Base-by-base conservation (phyloP, 225 moss, liverwort and hornwort genomes). In the Bryum argenteum region DNA sequence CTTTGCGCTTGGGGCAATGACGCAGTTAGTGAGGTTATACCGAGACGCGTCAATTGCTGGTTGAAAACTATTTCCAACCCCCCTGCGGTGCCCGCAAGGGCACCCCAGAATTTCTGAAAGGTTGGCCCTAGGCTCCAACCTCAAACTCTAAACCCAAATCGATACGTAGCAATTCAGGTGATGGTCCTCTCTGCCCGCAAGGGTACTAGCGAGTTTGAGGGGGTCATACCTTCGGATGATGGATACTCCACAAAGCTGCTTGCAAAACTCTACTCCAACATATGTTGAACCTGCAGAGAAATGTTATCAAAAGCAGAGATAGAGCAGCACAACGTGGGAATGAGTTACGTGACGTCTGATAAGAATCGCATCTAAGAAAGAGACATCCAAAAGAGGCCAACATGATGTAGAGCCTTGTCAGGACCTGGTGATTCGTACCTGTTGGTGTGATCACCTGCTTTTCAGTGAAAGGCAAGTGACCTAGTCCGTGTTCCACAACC, bases 201-300 rank as follows among this genome's bases (percentile, higher is more conserved):
- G n/a, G n/a, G n/a, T n/a, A n/a, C n/a, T n/a, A n/a, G n/a, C n/a
- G n/a, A n/a, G 0, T 33, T 33, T 33, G 33, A 33, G 26, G 15
- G 40, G 9, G 9, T 6, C 0, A 6, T 58, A 82, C 87, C 86
- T 89, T 58, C 95, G 93, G 45, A 96, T 91, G 44, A 93, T 96
- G 66, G 96, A 96, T 73, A 93, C 91, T n/a, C 96, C 96, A 78
- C 96, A 96, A 59, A 96, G 93, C 75, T 91, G 89, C 78, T 96
- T 96, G 84, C 95, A 96, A 65, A 96, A 96, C 78, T 93, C 91
- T 26, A 96, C 91, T 80, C 95, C 95, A 81, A 91, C 80, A 74
- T 96, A 96, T 23, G 84, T 72, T 67, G 91, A 96, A 48, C 89
- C 88, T 87, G 76, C 44, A 77, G 69, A 26, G n/a, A 53, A 59